These are phyloP conservation scores for Apophysomyces elegans DNA, from an alignment of 371 early-diverging fungal species.

Conservation along the genomic window DNA sequence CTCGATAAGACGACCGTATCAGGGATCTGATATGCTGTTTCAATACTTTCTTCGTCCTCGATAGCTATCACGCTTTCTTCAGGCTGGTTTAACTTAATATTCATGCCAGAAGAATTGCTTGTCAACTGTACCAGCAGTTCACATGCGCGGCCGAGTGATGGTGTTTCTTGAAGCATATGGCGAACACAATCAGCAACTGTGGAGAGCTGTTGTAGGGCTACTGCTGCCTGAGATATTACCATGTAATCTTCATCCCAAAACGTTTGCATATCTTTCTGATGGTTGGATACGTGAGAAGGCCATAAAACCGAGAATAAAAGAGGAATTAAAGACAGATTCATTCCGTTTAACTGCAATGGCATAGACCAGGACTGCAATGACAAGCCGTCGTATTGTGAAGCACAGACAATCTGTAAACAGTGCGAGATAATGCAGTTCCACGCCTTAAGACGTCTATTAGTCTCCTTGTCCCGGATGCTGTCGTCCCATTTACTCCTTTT, in stretches of 20 bases:
- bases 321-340: neutral
- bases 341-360: conserved; percentile 12
- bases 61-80: neutral
- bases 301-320: neutral
- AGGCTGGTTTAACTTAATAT: neutral
- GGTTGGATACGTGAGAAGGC: neutral
- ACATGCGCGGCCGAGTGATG: conserved; percentile 51
- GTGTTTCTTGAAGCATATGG: conserved; percentile 58
- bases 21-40: neutral
- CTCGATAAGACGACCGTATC: neutral
- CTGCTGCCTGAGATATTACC: conserved; percentile 17
- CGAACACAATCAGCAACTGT: conserved; percentile 15
- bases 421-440: conserved; percentile 31
- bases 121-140: conserved; percentile 5
- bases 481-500: neutral
- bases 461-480: neutral
- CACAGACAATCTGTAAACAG: conserved; percentile 29
- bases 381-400: conserved; percentile 30
- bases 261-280: neutral
- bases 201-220: conserved; percentile 21
- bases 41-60: neutral
- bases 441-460: neutral
- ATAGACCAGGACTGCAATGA: conserved; percentile 30
- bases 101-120: neutral
- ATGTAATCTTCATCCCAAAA: conserved; percentile 11